These are phyloP conservation scores for Rosa chinensis DNA, from an alignment of 306 rosid genomes.

Conservation along the genomic window DNA sequence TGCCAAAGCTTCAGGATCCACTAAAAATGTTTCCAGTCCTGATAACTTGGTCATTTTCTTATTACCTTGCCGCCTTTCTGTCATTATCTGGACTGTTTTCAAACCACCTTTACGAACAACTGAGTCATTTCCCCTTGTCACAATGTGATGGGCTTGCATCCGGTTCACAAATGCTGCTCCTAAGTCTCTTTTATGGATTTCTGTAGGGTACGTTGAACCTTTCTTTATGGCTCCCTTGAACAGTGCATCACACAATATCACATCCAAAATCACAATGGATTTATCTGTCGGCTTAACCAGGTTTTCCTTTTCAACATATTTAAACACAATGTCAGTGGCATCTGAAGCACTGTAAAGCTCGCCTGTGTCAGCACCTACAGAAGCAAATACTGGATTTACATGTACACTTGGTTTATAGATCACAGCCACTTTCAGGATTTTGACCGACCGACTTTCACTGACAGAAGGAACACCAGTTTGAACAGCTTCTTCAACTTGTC, in stretches of 20 bases:
- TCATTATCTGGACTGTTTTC: constrained; percentile 79
- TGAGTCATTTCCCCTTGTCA: constrained; percentile 77
- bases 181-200: constrained; percentile 83
- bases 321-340: constrained; percentile 69
- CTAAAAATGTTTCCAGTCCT: constrained; percentile 77
- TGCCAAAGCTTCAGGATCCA: constrained; percentile 86
- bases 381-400: too few relatives aligned
- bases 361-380: too few relatives aligned
- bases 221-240: constrained; percentile 85
- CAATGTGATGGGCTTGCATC: constrained; percentile 88
- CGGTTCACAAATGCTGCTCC: constrained; percentile 66
- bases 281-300: constrained; percentile 72
- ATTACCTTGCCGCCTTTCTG: constrained; percentile 89
- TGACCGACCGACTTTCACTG: too few relatives aligned
- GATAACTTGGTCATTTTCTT: constrained; percentile 89
- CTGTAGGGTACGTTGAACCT: constrained; percentile 80
- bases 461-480: too few relatives aligned
- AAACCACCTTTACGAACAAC: constrained; percentile 86
- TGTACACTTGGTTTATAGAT: too few relatives aligned
- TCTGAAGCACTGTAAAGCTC: constrained; percentile 54
- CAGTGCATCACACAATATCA: constrained; percentile 71
- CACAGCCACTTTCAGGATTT: too few relatives aligned
- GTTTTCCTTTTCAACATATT: constrained; percentile 67
- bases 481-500: too few relatives aligned
- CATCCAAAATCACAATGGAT: constrained; percentile 66